These are phyloP conservation scores for Crithidia acanthocephali DNA, from an alignment of 208 protist species.

Conservation along the genomic window DNA sequence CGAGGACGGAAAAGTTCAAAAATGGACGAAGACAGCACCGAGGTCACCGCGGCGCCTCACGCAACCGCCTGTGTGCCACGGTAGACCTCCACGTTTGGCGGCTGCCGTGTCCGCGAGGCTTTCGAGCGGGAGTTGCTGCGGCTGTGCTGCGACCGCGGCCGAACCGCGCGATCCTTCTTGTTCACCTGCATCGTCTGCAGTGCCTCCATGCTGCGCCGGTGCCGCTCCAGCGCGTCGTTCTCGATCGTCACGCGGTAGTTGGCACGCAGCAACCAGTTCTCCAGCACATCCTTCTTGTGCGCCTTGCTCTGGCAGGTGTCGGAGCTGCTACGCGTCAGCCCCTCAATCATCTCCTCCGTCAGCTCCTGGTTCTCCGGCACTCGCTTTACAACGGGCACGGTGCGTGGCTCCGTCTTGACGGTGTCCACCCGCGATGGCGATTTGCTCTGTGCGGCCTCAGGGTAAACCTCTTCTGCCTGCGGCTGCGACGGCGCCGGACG, in stretches of 20 bases:
- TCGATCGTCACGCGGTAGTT: constrained; percentile 13
- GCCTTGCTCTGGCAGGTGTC: background rate
- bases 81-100: constrained; percentile 5
- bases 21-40: no score
- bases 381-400: background rate
- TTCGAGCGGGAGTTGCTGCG: background rate
- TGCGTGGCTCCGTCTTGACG: background rate
- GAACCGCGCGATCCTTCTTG: constrained; percentile 5
- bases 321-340: constrained; percentile 12
- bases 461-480: background rate
- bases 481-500: background rate
- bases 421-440: constrained; percentile 4
- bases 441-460: background rate
- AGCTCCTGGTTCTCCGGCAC: constrained; percentile 3
- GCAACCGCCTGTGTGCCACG: background rate
- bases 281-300: constrained; percentile 18
- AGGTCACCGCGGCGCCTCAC: no score
- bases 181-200: constrained; percentile 9
- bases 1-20: no score
- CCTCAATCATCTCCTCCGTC: constrained; percentile 39
- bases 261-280: constrained; percentile 22
- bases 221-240: constrained; percentile 27
- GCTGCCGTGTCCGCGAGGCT: background rate
- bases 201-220: constrained; percentile 34
- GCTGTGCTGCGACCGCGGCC: background rate